These are phyloP conservation scores for Salvia sclarea DNA, from an alignment of 305 asterid genomes.

Conservation along the genomic window DNA sequence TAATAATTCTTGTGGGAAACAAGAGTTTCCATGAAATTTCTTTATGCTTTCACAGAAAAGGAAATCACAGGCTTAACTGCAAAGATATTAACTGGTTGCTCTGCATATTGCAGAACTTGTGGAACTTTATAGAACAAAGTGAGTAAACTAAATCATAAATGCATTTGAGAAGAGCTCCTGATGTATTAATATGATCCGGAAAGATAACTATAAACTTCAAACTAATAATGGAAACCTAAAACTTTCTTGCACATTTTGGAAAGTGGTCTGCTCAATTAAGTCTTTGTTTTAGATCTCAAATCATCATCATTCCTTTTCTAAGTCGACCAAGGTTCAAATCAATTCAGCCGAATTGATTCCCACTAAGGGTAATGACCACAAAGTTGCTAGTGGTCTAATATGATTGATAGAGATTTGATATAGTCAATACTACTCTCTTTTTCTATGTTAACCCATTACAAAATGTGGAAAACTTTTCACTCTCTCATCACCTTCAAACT, in stretches of 20 bases:
- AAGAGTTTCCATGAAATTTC: neutral
- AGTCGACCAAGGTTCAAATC: conserved; percentile 9
- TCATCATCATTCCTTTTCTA: conserved; percentile 2
- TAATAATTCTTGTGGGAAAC: conserved; percentile 14
- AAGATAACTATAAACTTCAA: no score
- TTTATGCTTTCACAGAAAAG: conserved; percentile 12
- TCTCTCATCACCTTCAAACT: conserved; percentile 19
- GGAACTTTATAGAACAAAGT: neutral
- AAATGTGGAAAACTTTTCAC: conserved; percentile 26
- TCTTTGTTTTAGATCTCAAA: conserved; percentile 8
- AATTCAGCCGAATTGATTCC: conserved; percentile 28
- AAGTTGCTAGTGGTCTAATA: neutral
- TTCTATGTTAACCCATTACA: conserved; percentile 27
- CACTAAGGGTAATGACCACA: conserved; percentile 2
- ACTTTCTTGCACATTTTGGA: no score
- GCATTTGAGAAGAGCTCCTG: no score
- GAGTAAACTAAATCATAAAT: no score
- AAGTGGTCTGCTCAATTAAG: conserved; percentile 3
- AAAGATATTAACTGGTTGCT: neutral
- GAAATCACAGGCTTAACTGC: conserved; percentile 21
- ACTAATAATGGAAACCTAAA: no score
- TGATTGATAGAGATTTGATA: neutral
- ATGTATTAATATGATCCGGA: no score
- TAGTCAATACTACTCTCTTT: neutral
- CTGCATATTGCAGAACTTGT: neutral